phyloP scores from a whole-genome alignment of 2,329 filamentous ascomycete genomes.

The Penicillium palitans region DNA sequence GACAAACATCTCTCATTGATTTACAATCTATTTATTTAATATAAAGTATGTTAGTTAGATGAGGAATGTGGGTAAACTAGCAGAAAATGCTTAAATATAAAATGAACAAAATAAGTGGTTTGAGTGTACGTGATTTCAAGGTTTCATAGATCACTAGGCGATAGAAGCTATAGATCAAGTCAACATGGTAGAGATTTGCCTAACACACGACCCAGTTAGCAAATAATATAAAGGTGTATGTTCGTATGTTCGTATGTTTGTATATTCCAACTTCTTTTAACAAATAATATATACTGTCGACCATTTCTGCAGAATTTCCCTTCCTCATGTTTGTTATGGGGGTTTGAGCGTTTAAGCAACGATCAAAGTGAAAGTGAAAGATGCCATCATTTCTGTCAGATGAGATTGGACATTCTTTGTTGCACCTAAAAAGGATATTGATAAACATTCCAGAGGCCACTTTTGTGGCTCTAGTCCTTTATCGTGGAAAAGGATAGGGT shows the following conservation, averaged over 20 bases:
- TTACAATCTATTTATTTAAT: background rate
- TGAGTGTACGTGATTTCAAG: background rate
- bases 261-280: background rate
- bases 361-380: background rate
- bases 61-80: rapidly evolving
- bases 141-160: background rate
- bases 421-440: background rate
- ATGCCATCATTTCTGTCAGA: background rate
- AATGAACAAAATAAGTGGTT: background rate
- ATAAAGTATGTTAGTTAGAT: too few relatives aligned
- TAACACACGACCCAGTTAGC: background rate
- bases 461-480: background rate
- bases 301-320: background rate
- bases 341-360: background rate
- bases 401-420: background rate
- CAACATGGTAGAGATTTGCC: background rate
- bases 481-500: background rate
- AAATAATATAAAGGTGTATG: background rate
- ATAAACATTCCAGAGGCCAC: background rate
- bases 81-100: background rate
- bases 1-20: background rate
- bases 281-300: too few relatives aligned
- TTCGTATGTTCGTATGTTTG: background rate
- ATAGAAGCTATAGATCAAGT: background rate
- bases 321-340: background rate